These are phyloP conservation scores for Lunasporangiospora selenospora DNA, from an alignment of 192 early-diverging fungal species.

Conservation along the genomic window DNA sequence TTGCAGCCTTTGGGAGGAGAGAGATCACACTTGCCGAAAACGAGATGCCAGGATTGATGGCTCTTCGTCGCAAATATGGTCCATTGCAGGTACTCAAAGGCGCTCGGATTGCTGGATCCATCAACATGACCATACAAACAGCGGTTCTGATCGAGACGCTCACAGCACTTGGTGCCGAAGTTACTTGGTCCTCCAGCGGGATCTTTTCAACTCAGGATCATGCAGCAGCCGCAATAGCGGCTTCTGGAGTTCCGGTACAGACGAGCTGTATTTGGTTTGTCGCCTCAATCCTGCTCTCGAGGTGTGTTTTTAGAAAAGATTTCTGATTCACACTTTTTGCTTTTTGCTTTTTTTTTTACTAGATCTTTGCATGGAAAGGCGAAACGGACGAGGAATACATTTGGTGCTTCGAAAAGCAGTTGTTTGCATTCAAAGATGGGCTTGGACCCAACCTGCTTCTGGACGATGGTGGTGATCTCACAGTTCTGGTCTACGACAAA, in stretches of 20 bases:
- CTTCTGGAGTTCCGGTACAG: slow-evolving; percentile 89
- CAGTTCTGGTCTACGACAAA: slow-evolving; percentile 94
- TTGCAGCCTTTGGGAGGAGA: slow-evolving; percentile 91
- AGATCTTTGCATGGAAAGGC: slow-evolving; percentile 96
- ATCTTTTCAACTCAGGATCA: slow-evolving; percentile 99
- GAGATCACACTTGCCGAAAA: slow-evolving; percentile 91
- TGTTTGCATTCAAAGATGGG: slow-evolving; percentile 90
- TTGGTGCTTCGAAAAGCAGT: slow-evolving; percentile 98
- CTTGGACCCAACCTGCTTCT: slow-evolving; percentile 98
- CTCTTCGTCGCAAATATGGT: slow-evolving; percentile 88
- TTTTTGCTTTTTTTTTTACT: too few relatives aligned
- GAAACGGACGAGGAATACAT: slow-evolving; percentile 99
- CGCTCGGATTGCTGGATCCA: slow-evolving; percentile 93
- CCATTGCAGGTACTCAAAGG: slow-evolving; percentile 85
- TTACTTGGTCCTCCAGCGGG: slow-evolving; percentile 72
- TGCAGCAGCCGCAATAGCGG: slow-evolving; percentile 97
- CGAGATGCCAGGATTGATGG: slow-evolving; percentile 98
- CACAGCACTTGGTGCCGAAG: slow-evolving; percentile 89
- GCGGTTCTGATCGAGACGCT: slow-evolving; percentile 97
- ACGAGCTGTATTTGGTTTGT: too few relatives aligned
- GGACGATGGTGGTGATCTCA: slow-evolving; percentile 99
- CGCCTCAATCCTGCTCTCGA: too few relatives aligned
- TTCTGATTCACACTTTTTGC: too few relatives aligned
- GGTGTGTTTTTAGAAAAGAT: too few relatives aligned
- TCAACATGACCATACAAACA: slow-evolving; percentile 99